Percentiles rank a stretch among this genome's conserved stretches.
phyloP scores from a whole-genome alignment of 192 early-diverging fungal genomes.

The Lobosporangium transversale region DNA sequence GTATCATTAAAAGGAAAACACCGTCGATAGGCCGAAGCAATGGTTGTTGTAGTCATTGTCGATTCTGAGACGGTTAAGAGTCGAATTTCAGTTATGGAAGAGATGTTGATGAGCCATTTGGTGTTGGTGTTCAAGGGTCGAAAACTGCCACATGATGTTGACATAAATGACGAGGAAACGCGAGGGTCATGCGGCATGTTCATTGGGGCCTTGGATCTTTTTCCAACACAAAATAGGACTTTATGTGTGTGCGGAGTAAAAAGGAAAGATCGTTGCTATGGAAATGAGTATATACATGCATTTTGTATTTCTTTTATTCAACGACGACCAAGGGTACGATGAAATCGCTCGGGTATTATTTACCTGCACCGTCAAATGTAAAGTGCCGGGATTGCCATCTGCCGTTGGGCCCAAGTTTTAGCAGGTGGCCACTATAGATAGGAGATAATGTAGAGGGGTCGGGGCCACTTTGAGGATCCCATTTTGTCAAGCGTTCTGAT shows the following conservation, averaged over 20 bases:
- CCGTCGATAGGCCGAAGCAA: too few relatives aligned
- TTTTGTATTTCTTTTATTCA: not conserved
- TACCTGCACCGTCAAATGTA: slow-evolving; percentile 43
- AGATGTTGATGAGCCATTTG: slow-evolving; percentile 35
- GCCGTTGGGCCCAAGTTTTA: slow-evolving; percentile 30
- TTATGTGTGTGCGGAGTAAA: not conserved
- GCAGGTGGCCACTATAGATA: slow-evolving; percentile 29
- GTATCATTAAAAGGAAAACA: slow-evolving; percentile 12
- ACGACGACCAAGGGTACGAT: not conserved
- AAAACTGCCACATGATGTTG: slow-evolving; percentile 9
- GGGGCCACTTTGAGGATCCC: not conserved
- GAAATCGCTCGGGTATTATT: not conserved
- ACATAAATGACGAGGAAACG: slow-evolving; percentile 36
- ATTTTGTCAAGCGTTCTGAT: not conserved
- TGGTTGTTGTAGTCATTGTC: too few relatives aligned
- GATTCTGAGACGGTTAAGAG: slow-evolving; percentile 10
- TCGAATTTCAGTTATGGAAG: slow-evolving; percentile 13
- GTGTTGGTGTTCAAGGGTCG: slow-evolving; percentile 40
- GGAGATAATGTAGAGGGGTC: slow-evolving; percentile 12
- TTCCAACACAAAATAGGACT: slow-evolving; percentile 32
- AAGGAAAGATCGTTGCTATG: not conserved
- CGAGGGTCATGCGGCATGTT: slow-evolving; percentile 39
- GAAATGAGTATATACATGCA: not conserved
- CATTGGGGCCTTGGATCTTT: slow-evolving; percentile 20
- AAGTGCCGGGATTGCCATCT: slow-evolving; percentile 43